Conservation (phyloP, 2,329 filamentous ascomycete species). For the Hypoxylon sp. region DNA sequence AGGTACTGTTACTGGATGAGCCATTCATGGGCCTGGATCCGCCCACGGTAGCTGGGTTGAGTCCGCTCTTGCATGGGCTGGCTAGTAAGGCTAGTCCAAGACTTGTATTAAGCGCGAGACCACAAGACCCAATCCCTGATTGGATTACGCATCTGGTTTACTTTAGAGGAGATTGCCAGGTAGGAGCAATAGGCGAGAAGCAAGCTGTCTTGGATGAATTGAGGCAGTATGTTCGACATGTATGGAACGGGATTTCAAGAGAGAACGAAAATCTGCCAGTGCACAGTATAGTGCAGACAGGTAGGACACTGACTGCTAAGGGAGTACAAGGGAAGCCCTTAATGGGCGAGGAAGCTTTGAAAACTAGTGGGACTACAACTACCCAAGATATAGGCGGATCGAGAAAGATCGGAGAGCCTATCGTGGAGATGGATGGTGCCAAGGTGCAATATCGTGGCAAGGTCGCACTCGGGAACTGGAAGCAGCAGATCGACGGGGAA, state of each 20-base stretch:
- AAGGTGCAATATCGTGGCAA: constrained; percentile 84
- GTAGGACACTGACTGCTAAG: constrained; percentile 59
- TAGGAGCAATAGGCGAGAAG: constrained; percentile 76
- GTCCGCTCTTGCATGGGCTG: constrained; percentile 75
- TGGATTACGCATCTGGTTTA: constrained; percentile 92
- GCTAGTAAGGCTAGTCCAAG: constrained; percentile 76
- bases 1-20: constrained; percentile 88
- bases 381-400: constrained; percentile 18
- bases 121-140: constrained; percentile 87
- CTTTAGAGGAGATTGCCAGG: constrained; percentile 74
- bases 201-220: constrained; percentile 70
- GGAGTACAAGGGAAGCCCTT: constrained; percentile 57
- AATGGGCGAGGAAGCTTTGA: constrained; percentile 47
- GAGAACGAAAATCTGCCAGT: constrained; percentile 65
- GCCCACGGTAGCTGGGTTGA: constrained; percentile 79
- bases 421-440: constrained; percentile 91
- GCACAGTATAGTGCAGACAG: constrained; percentile 64
- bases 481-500: constrained; percentile 66
- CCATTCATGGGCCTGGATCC: constrained; percentile 98
- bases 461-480: constrained; percentile 85
- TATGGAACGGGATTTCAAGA: constrained; percentile 58
- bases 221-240: constrained; percentile 61
- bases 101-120: constrained; percentile 81
- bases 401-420: constrained; percentile 68
- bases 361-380: constrained; percentile 42